Evolutionary conservation across 2,329 filamentous ascomycete genomes (phyloP), one percentile per base, ranked within the genome.

Genomic region (Teratosphaeria viscida): DNA sequence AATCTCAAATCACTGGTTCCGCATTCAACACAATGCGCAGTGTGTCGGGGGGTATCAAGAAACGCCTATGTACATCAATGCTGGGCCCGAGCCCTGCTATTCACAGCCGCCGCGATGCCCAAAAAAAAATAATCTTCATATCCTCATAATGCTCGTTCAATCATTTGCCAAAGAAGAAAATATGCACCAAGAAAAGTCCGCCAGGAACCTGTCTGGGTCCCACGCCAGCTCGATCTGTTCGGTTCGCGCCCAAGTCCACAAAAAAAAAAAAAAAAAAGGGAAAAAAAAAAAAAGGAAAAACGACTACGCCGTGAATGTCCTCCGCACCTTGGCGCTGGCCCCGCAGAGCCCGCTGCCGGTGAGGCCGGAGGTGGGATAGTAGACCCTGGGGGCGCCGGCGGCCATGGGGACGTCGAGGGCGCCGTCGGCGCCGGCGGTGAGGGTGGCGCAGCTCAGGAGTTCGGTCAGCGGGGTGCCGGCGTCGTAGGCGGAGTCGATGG

Each of bases 381-480:
- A 75, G 23, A 75, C 66, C 52, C 67, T 67, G 3, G 74, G 72
- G 57, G 72, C 52, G 2, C 75, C 75, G 10, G 58, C 61, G 23
- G 61, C 62, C 72, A 76, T 75, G 0, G 70, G 65, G 4, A 76
- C 73, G 0, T 60, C 54, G 5, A 76, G 62, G 2, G 59, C 67
- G 8, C 72, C 72, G 59, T 64, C 53, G 14, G 55, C 52, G 19
- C 64, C 67, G 16, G 66, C 68, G 2, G 65, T 72, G 19, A 69
- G 55, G 2, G 64, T 68, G 3, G 61, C 60, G 64, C 76, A 78
- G 5, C 63, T 67, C 26, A 76, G 59, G 6, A 77, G 63, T 59
- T 78, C 76, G 10, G 72, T 72, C n/a, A 77, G 57, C 23, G 65
- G 58, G 5, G 61, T 67, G 2, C 71, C 70, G 6, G 60, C 61